Conservation (phyloP, 2,329 filamentous ascomycete species). For the Alternaria novae-zelandiae region DNA sequence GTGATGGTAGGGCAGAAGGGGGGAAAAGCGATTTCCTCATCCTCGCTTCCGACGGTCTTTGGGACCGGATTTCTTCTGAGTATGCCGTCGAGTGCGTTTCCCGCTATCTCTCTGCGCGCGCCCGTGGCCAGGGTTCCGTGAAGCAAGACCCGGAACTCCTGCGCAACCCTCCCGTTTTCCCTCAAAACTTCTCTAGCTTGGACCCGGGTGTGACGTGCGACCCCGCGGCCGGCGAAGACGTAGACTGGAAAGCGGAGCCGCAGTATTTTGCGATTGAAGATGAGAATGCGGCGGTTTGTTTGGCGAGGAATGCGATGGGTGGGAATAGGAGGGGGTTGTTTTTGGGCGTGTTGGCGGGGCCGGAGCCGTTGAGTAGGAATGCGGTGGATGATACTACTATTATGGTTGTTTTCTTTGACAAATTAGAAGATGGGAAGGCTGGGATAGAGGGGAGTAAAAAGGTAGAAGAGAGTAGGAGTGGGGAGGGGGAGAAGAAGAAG, state of each 20-base stretch:
- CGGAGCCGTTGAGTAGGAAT: constrained; percentile 43
- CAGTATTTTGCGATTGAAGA: constrained; percentile 59
- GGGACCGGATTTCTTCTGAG: constrained; percentile 65
- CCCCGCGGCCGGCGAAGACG: constrained; percentile 41
- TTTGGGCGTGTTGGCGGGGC: constrained; percentile 45
- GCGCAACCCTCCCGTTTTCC: constrained; percentile 13
- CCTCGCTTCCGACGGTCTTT: constrained; percentile 71
- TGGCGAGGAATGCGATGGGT: constrained; percentile 61
- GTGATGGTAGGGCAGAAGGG: background rate
- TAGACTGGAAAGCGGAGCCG: constrained; percentile 51
- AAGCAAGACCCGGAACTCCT: constrained; percentile 20
- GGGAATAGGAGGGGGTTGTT: constrained; percentile 54
- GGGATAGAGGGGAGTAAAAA: too few relatives aligned
- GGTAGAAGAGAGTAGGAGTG: too few relatives aligned
- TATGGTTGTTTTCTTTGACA: constrained; percentile 63
- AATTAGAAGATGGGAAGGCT: too few relatives aligned
- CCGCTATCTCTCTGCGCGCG: constrained; percentile 58
- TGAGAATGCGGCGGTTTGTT: constrained; percentile 59
- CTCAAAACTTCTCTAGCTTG: constrained; percentile 2
- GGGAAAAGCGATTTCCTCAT: constrained; percentile 64
- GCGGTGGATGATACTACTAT: constrained; percentile 60
- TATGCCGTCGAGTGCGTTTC: constrained; percentile 65
- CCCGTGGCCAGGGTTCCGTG: constrained; percentile 29
- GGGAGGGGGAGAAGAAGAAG: background rate
- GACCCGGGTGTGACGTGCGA: constrained; percentile 46